These are phyloP conservation scores for Miscanthus lutarioriparius DNA, from an alignment of 176 grass and related monocot species.

Conservation along the genomic window DNA sequence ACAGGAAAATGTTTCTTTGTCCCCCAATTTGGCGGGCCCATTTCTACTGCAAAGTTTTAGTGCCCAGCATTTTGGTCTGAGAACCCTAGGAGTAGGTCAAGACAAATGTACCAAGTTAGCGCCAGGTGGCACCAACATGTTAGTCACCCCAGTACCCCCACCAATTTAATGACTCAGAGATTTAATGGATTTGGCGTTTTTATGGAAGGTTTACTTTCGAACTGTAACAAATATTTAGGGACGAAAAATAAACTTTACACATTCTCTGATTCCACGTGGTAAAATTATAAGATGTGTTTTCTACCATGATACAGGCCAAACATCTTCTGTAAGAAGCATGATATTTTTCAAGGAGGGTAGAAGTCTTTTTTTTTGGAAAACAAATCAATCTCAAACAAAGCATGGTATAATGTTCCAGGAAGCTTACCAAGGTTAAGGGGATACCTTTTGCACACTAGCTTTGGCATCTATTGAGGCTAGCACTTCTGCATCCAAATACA, in stretches of 20 bases:
- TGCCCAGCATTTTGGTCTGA: neutral
- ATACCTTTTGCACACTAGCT: constrained; percentile 70
- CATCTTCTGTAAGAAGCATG: neutral
- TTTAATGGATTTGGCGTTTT: neutral
- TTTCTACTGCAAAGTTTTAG: constrained; percentile 1
- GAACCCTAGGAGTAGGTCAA: neutral
- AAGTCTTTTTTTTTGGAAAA: neutral
- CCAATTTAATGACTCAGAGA: neutral
- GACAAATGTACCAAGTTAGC: constrained; percentile 12
- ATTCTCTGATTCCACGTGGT: constrained; percentile 5
- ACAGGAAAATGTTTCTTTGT: constrained; percentile 6
- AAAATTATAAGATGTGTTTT: constrained; percentile 17
- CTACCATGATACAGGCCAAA: constrained; percentile 5
- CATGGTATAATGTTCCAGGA: constrained; percentile 38
- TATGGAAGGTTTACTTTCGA: constrained; percentile 13
- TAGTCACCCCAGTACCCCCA: constrained; percentile 1
- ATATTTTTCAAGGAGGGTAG: neutral
- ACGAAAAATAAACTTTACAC: neutral
- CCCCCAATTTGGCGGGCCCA: neutral
- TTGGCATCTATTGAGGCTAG: constrained; percentile 45
- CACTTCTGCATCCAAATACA: constrained; percentile 70
- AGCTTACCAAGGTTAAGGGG: constrained; percentile 57
- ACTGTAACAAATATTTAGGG: constrained; percentile 13
- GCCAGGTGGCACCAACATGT: neutral
- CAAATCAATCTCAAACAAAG: constrained; percentile 21